Evolutionary conservation across 106 monocot genomes (phyloP), one percentile per base, ranked within the genome.

Genomic region (Dioscorea dumetorum): DNA sequence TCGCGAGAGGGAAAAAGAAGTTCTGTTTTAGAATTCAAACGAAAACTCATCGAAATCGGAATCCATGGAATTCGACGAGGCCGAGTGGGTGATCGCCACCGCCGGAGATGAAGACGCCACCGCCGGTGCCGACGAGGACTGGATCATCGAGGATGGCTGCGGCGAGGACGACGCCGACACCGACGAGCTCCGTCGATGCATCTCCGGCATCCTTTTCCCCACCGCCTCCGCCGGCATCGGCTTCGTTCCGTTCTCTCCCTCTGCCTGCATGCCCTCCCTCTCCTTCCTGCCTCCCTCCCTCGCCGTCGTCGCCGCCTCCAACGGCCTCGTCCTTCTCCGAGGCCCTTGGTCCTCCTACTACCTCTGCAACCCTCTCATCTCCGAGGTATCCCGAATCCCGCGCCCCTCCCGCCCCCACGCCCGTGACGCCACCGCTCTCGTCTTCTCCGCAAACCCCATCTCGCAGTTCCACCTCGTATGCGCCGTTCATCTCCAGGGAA

Each of bases 281-380:
- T 60, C 63, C 63, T 72, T 72, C 51, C 62, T 72, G 63, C 72
- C 72, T 50, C 72, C 72, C 28, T 17, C 61, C 51, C 33, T 48
- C 49, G 24, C 50, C 61, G 59, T 48, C 60, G 14, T n/a, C 52
- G 50, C 53, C 61, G 62, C 72, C 28, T 62, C 72, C 17, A 14
- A 31, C 51, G 72, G 72, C 33, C 72, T 72, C 54, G 32, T 72
- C 49, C 72, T 72, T 52, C 63, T 62, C 52, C 53, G 72, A 20
- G 61, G 63, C 34, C 63, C 72, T 18, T 72, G 72, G 72, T 72
- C 72, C 14, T 31, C 72, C 16, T 72, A 72, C 52, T 72, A 62
- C 72, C 33, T 72, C 72, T 58, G 51, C 63, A 63, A 72, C 32
- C 72, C 63, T 11, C 28, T 63, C 63, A 63, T 62, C 50, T 24